Evolutionary conservation across 306 rosid genomes (phyloP), one percentile per base, ranked within the genome.

Genomic region (Acacia confusa): DNA sequence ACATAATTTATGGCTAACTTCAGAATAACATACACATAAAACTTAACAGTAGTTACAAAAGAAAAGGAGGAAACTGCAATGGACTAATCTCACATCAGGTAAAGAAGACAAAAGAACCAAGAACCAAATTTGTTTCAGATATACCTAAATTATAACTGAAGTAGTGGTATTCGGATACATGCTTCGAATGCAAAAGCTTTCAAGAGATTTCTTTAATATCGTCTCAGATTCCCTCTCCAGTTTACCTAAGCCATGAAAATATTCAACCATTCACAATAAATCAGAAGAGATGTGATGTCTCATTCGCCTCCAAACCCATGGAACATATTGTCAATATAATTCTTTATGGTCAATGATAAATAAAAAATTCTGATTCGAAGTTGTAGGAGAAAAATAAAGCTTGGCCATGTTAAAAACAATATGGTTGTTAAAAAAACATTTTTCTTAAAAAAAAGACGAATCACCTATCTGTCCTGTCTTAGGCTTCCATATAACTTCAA

Each of bases 401-500:
- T 36, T 68, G 28, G 72, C 72, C 43, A 38, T 7, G 25, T 68
- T 10, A n/a, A n/a, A n/a, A n/a, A n/a, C n/a, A n/a, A n/a, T n/a
- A n/a, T n/a, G n/a, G n/a, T n/a, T n/a, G n/a, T n/a, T n/a, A 78
- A 78, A 67, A 13, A 63, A 17, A 63, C 66, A 20, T 7, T 0
- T 5, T 38, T 60, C n/a, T n/a, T n/a, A n/a, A n/a, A 16, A 55
- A 76, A 25, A 66, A 55, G 7, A 10, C 77, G 40, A 6, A 36
- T 64, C 45, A 92, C 97, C 95, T 81, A 85, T 88, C 22, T 91
- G 95, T 70, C 99, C 99, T 15, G 99, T 91, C 78, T 89, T 93
- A 14, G 97, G 94, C 80, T 95, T 95, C 99, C 97, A 95, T 87
- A 95, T 88, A 84, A 95, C 90, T 83, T 95, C 99, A 88, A 95